phyloP scores from a whole-genome alignment of 2,329 filamentous ascomycete genomes.

The Alternaria brassicae region DNA sequence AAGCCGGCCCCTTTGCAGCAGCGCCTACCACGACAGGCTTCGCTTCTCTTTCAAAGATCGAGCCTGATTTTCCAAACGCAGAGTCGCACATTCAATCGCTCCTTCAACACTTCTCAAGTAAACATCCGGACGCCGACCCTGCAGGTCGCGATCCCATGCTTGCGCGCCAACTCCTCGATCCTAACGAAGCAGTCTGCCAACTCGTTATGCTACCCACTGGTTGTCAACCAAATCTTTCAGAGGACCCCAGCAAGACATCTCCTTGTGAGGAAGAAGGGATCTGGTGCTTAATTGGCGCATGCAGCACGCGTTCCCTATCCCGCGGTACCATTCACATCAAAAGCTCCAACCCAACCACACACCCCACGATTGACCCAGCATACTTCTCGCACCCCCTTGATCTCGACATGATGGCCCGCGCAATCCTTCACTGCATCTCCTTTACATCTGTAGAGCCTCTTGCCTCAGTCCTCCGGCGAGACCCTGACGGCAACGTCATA shows the following conservation, averaged over 20 bases:
- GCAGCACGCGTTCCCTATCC: slow-evolving; percentile 49
- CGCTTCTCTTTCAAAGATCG: slow-evolving; percentile 27
- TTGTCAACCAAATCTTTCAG: slow-evolving; percentile 12
- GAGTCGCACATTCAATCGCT: slow-evolving; percentile 31
- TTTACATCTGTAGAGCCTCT: slow-evolving; percentile 6
- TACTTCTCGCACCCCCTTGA: slow-evolving; percentile 57
- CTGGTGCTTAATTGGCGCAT: slow-evolving; percentile 22
- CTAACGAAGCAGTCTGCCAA: slow-evolving; percentile 30
- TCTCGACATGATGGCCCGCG: slow-evolving; percentile 50
- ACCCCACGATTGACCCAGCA: slow-evolving; percentile 51
- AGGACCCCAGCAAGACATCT: slow-evolving; percentile 5
- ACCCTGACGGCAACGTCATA: slow-evolving; percentile 1
- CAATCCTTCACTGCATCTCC: slow-evolving; percentile 29
- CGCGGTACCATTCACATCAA: slow-evolving; percentile 52
- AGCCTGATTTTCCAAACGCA: slow-evolving; percentile 27
- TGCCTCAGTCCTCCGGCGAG: background rate
- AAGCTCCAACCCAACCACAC: slow-evolving; percentile 36
- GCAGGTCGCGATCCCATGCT: slow-evolving; percentile 33
- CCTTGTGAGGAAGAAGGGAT: slow-evolving; percentile 22
- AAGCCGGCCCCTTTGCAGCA: slow-evolving; percentile 38
- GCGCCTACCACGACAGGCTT: slow-evolving; percentile 38
- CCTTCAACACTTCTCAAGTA: slow-evolving; percentile 22
- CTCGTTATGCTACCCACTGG: slow-evolving; percentile 27
- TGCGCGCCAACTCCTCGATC: slow-evolving; percentile 33
- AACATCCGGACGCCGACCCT: slow-evolving; percentile 30